Conservation (phyloP, 768 basidiomycete species). For the Candolleomyces aberdarensis region DNA sequence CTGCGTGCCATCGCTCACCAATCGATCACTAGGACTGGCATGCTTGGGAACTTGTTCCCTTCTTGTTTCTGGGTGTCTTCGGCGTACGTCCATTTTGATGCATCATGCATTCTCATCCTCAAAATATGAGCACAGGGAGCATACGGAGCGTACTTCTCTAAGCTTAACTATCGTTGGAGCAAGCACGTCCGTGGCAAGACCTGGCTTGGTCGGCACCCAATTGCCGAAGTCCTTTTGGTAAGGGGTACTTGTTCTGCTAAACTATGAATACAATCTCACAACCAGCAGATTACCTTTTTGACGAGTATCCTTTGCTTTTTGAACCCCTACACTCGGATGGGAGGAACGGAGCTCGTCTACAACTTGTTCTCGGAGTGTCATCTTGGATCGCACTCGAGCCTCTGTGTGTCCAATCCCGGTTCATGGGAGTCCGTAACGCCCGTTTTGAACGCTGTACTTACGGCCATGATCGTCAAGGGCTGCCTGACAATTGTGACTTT, state of each 20-base stretch:
- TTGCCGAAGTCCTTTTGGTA: conserved; percentile 81
- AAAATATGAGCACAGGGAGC: conserved; percentile 56
- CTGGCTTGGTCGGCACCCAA: conserved; percentile 76
- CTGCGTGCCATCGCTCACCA: neutral
- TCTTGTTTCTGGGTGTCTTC: conserved; percentile 83
- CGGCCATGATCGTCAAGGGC: conserved; percentile 81
- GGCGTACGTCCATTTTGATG: conserved; percentile 52
- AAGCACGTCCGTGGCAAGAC: conserved; percentile 77
- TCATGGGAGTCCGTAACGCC: conserved; percentile 54
- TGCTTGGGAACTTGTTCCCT: conserved; percentile 81
- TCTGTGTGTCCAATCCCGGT: conserved; percentile 69
- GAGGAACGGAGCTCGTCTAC: conserved; percentile 93
- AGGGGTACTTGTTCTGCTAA: conserved; percentile 19
- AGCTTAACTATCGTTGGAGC: conserved; percentile 87
- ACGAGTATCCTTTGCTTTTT: conserved; percentile 81
- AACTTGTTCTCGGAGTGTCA: conserved; percentile 88
- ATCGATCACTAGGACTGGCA: conserved; percentile 75
- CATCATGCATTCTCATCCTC: neutral
- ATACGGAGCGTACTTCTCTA: conserved; percentile 92
- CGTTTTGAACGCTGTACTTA: conserved; percentile 61
- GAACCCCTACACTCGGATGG: conserved; percentile 90
- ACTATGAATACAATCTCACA: conserved; percentile 3
- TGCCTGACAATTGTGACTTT: conserved; percentile 85
- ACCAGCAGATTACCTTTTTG: conserved; percentile 63
- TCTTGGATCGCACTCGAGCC: conserved; percentile 51